Base-by-base conservation (phyloP, 345 rosid genomes). In the Turritis glabra region DNA sequence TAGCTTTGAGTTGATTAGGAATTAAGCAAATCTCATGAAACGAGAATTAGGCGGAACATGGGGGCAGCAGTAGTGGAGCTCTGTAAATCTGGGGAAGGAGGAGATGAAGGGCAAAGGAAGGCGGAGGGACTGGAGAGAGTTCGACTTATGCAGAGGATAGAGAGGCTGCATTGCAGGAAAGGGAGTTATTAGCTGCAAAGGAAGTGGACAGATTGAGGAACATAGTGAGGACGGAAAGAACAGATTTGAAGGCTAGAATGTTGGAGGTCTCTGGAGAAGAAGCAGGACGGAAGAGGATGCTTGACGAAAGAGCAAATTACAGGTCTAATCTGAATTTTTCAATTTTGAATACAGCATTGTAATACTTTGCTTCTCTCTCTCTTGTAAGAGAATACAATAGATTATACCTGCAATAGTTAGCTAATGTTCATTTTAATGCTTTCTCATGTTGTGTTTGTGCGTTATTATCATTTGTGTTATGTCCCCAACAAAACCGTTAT, bases 221-320 rank as follows among this genome's bases (percentile, higher is more conserved):
- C 58, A 68, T 86, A 51, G 84, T 91, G 67, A 77, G 86, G 82
- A 84, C 94, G 83, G 92, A 89, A 73, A 86, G 89, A 79, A 93
- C 88, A 80, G 98, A 93, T 73, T 79, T 93, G 80, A 85, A 78
- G 70, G 85, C 97, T 9, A 88, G 90, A 79, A 93, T 93, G 98
- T 65, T 88, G 77, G 98, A 93, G 83, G 85, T 91, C 25, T 85
- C 97, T 0, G 87, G 94, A 80, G 98, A 91, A 83, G 96, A 91
- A 80, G 93, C 96, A 5, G 96, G 91, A 77, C 67, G 98, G 67
- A 93, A 91, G 84, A 82, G 97, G 76, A 89, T 93, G 98, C 89
- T 93, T 52, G 97, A 89, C 22, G 94, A 91, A 73, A 87, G 91
- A 37, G 83, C 95, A 9, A 88, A 89, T 83, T 89, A 87, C 84